phyloP scores from a whole-genome alignment of 163 green algal species.

The Coccomyxa subellipsoidea region DNA sequence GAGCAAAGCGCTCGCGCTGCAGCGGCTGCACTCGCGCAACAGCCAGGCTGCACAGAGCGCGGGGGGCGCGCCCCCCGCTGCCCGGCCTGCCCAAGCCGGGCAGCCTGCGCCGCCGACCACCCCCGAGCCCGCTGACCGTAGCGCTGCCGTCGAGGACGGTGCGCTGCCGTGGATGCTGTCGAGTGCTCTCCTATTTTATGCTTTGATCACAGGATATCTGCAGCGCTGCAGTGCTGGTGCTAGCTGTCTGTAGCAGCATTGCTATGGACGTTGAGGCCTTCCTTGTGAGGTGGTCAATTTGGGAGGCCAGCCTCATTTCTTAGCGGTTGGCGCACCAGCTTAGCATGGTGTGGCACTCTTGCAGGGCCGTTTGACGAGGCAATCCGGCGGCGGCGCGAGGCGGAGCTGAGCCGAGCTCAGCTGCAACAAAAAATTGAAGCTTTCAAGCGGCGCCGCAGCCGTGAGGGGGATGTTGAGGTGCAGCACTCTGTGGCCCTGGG shows the following conservation, averaged over 20 bases:
- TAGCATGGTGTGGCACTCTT: neutral
- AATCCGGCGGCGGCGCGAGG: neutral
- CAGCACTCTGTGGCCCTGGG: neutral
- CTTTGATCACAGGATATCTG: too few species aligned
- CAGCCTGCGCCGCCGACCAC: neutral
- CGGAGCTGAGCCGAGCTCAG: neutral
- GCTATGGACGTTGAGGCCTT: too few species aligned
- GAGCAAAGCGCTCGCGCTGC: neutral
- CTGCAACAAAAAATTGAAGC: conserved; percentile 5
- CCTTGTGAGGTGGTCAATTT: too few species aligned
- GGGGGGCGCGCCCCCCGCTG: neutral
- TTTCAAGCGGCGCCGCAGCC: neutral
- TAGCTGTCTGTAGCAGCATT: too few species aligned
- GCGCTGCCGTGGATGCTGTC: neutral
- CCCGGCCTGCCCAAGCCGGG: neutral
- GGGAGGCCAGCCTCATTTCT: too few species aligned
- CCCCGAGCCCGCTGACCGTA: neutral
- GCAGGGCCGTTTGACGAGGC: conserved; percentile 1
- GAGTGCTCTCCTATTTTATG: too few species aligned
- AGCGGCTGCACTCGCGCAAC: neutral
- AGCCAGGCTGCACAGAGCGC: neutral
- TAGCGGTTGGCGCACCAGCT: too few species aligned
- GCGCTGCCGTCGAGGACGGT: neutral
- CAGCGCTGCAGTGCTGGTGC: too few species aligned
- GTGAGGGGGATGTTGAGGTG: neutral